Evolutionary conservation across 2,329 filamentous ascomycete genomes (phyloP).

Genomic region (Fusarium pilosicola): DNA sequence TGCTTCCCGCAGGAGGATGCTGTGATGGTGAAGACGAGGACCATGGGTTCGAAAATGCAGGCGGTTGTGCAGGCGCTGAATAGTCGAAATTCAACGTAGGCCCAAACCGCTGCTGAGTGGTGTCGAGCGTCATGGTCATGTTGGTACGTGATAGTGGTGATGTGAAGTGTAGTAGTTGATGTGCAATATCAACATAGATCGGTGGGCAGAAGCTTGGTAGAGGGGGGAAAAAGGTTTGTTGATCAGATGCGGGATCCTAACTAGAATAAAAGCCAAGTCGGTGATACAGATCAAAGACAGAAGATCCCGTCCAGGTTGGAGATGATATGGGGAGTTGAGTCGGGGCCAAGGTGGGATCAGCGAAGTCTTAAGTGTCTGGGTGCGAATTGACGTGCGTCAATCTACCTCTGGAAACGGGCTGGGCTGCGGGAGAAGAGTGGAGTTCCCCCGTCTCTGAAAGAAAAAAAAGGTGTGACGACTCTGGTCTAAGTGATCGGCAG

Average conservation of each 20-base stretch:
- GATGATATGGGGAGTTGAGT: constrained; percentile 48
- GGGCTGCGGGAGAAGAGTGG: constrained; percentile 53
- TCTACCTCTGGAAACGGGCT: constrained; percentile 51
- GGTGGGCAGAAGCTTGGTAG: constrained; percentile 35
- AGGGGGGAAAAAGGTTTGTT: constrained; percentile 51
- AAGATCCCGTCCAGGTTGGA: constrained; percentile 48
- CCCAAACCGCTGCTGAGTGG: constrained; percentile 83
- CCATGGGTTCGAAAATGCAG: constrained; percentile 94
- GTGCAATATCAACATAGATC: constrained; percentile 40
- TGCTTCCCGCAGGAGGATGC: constrained; percentile 62
- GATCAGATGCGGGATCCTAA: constrained; percentile 64
- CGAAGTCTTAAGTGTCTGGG: constrained; percentile 67
- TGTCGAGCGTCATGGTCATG: constrained; percentile 97
- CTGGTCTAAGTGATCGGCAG: constrained; percentile 64
- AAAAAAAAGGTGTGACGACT: constrained; percentile 61
- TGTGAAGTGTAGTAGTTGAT: constrained; percentile 29
- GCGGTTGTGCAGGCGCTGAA: constrained; percentile 59
- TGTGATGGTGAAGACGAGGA: constrained; percentile 61
- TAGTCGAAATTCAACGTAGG: constrained; percentile 83
- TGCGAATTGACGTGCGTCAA: constrained; percentile 54
- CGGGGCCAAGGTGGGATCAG: constrained; percentile 62
- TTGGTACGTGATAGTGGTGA: constrained; percentile 48
- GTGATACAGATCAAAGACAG: constrained; percentile 55
- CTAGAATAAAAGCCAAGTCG: constrained; percentile 58
- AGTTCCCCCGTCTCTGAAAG: constrained; percentile 48